Base-by-base conservation (phyloP, 768 basidiomycete genomes). In the Russula dissimulans region DNA sequence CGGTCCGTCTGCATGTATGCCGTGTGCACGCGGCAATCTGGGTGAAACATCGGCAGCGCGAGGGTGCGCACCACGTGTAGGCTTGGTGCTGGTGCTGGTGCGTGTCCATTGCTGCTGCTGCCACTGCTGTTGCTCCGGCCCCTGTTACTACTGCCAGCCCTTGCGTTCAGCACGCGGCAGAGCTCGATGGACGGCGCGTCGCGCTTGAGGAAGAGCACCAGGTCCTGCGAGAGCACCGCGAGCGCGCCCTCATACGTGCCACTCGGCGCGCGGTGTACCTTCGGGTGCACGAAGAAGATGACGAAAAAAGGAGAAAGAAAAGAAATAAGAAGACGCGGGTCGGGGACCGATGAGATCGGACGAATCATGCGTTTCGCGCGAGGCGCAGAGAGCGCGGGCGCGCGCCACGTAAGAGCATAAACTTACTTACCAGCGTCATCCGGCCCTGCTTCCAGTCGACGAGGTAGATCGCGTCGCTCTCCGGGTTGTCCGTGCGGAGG, bases 1-100 rank as follows among this genome's bases (percentile, higher is more conserved):
- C 50, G 50, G 56, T 61, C 60, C 9, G 60, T 61, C 7, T 61
- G 60, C 55, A 61, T 61, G 38, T 61, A 61, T 9, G 55, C 60
- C 3, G 60, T 61, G 44, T 61, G 60, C 1, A 61, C 55, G 38
- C 36, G 54, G 29, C 41, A 51, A 29, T 51, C 55, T 0, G 38
- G 10, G 44, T 52, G 49, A 36, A 61, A 61, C 0, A 2, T 26
- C 1, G 60, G 60, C 0, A 61, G 54, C 31, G 55, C 55, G 55
- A 61, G 60, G 39, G 60, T 61, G 44, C 60, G 31, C 10, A 61
- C 38, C 17, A 52, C 55, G 3, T 36, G 49, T 10, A 61, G 22
- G 44, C 18, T 52, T 11, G 44, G 44, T 0, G 44, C 31, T 9
- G 10, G 8, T 32, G 15, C 47, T n/a, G 29, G 29, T 17, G 9